Evolutionary conservation across 225 moss, liverwort and hornwort genomes (phyloP).

Genomic region (Antitrichia curtipendula): DNA sequence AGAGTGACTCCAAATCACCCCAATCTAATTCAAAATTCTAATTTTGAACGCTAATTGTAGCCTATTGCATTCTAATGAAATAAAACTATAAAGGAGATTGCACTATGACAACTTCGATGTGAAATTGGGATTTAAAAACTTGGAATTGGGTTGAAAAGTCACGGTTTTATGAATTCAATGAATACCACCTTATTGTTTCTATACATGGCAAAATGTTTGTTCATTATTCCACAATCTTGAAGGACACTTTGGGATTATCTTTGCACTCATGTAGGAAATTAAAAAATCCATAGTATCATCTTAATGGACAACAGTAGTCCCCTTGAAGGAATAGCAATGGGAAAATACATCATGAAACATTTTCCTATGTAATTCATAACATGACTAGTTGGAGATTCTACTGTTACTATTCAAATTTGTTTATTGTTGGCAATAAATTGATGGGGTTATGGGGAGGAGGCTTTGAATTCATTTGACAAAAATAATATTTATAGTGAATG

Average conservation of each 20-base stretch:
- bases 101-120: neutral
- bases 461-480: neutral
- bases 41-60: rapidly evolving
- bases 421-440: neutral
- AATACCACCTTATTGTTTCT: rapidly evolving
- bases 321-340: neutral
- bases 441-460: rapidly evolving
- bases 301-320: too few species aligned
- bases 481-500: neutral
- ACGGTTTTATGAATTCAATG: neutral
- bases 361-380: neutral
- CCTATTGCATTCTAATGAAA: neutral
- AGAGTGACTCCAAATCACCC: neutral
- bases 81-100: neutral
- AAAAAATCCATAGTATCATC: neutral
- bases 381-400: neutral
- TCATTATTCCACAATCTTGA: neutral
- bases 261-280: rapidly evolving
- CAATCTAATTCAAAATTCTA: neutral
- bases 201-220: neutral
- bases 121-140: neutral
- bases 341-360: neutral
- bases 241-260: neutral
- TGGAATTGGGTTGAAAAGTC: neutral
- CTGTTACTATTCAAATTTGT: neutral